Conservation (phyloP, 75 land plant genomes). For the Cunninghamia lanceolata region DNA sequence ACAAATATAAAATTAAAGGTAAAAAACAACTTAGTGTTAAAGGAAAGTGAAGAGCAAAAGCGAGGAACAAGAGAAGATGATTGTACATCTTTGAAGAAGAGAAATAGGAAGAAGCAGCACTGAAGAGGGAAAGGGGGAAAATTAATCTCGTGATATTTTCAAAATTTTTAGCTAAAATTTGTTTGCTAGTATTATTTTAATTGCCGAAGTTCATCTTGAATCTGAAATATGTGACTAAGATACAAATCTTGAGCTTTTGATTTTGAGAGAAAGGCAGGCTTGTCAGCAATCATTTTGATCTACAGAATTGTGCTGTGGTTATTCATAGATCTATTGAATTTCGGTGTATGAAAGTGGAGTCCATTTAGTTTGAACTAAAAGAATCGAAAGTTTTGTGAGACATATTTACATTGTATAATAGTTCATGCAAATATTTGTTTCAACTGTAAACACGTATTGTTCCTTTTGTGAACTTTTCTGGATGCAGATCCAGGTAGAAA, state of each 20-base stretch:
- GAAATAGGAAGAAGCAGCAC: no score
- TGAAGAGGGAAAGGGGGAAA: background rate
- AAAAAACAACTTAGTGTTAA: no score
- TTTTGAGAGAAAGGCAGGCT: background rate
- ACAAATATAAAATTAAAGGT: no score
- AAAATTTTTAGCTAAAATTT: background rate
- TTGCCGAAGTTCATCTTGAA: background rate
- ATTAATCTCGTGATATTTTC: background rate
- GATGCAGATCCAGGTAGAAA: background rate
- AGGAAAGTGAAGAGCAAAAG: no score
- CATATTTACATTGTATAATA: no score
- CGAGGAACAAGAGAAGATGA: no score
- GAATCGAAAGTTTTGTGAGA: background rate
- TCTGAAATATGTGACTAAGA: background rate
- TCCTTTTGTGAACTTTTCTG: background rate
- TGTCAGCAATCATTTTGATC: background rate
- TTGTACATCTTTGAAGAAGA: no score
- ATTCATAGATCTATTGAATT: background rate
- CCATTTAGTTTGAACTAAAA: background rate
- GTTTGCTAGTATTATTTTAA: background rate
- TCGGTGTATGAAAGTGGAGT: background rate
- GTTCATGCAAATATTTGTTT: no score
- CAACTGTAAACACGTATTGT: background rate
- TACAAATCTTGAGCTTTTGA: background rate
- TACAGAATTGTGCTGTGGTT: background rate